phyloP scores from a whole-genome alignment of 1,284 basidiomycete genomes.

The Pisolithus thermaeus region DNA sequence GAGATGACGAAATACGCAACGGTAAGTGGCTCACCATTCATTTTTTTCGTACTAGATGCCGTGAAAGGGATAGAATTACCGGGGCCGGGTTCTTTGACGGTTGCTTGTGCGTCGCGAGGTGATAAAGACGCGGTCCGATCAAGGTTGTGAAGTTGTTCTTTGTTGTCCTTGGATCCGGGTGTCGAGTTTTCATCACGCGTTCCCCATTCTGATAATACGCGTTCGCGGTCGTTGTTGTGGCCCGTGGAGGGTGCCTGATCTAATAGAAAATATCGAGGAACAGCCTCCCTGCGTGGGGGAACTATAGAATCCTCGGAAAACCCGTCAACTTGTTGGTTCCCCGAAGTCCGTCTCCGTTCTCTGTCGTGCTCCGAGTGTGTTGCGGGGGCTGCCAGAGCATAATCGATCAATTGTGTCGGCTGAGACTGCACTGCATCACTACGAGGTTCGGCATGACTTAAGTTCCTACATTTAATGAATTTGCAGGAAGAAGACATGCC shows the following conservation, averaged over 20 bases:
- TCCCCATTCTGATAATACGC: conserved; percentile 24
- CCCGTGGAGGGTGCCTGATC: conserved; percentile 48
- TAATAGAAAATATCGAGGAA: conserved; percentile 48
- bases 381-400: conserved; percentile 21
- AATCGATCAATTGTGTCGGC: conserved; percentile 29
- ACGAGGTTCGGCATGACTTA: conserved; percentile 6
- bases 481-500: conserved; percentile 24
- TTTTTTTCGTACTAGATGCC: conserved; percentile 20
- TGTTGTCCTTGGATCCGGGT: conserved; percentile 14
- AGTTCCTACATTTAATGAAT: conserved; percentile 7
- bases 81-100: conserved; percentile 16
- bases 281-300: conserved; percentile 17
- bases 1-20: conserved; percentile 10
- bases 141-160: conserved; percentile 2
- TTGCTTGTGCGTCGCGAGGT: conserved; percentile 4
- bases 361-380: conserved; percentile 12
- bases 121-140: conserved; percentile 6
- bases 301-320: conserved; percentile 23
- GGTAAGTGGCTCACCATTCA: conserved; percentile 28
- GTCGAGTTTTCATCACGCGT: conserved; percentile 49
- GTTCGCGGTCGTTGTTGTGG: conserved; percentile 3
- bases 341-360: conserved; percentile 10
- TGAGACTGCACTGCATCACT: conserved; percentile 24
- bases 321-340: conserved; percentile 11
- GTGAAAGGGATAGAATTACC: conserved; percentile 20